A percentile compares a stretch with the other conserved stretches of the same genome.
Evolutionary conservation across 257 asterid genomes (phyloP).

Genomic region (Nicotiana benthamiana): DNA sequence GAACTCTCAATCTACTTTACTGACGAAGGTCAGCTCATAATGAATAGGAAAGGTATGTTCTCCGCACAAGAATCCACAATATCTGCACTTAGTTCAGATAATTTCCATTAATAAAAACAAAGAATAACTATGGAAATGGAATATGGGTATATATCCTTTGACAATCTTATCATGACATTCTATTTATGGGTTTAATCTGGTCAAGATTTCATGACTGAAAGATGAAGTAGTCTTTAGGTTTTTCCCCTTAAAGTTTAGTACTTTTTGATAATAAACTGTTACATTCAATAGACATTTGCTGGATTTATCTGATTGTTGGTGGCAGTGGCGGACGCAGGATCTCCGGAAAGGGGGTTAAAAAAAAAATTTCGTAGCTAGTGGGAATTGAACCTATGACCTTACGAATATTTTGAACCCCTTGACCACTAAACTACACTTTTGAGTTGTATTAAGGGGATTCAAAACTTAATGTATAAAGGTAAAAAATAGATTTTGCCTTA

Average conservation of each 20-base stretch:
- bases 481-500: too few species aligned
- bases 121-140: neutral
- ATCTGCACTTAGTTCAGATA: neutral
- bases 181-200: neutral
- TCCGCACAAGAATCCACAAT: neutral
- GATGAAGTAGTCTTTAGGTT: neutral
- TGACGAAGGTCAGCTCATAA: neutral
- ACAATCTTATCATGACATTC: too few species aligned
- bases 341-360: too few species aligned
- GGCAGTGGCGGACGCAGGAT: neutral
- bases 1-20: neutral
- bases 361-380: too few species aligned
- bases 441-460: too few species aligned
- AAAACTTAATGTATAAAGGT: too few species aligned
- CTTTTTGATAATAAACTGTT: slow-evolving; percentile 1
- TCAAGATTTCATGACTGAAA: neutral
- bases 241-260: neutral
- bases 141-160: neutral
- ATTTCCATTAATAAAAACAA: neutral
- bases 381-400: too few species aligned
- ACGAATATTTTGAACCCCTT: too few species aligned
- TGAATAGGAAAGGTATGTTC: neutral
- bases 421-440: too few species aligned
- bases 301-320: neutral
- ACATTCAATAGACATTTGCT: neutral